Conservation (phyloP, 2,329 filamentous ascomycete species). For the Macrophomina pseudophaseolina region DNA sequence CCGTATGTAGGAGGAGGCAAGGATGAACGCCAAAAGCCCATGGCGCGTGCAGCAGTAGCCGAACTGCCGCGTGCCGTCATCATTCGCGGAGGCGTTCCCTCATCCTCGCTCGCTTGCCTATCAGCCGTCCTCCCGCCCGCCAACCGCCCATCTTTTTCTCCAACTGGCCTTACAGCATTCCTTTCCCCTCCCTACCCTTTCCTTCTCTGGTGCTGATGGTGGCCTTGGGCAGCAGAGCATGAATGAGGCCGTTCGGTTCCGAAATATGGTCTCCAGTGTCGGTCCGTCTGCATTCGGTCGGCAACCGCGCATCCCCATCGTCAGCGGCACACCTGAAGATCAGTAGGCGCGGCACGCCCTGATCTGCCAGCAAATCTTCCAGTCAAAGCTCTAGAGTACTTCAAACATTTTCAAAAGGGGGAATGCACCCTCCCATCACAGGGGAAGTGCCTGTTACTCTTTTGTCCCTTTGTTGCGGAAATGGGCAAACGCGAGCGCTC, state of each 20-base stretch:
- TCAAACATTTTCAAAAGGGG: neutral
- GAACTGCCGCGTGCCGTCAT: neutral
- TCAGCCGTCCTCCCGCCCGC: neutral
- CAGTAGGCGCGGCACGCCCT: neutral
- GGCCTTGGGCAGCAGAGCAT: neutral
- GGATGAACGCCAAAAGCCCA: neutral
- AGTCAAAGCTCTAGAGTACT: neutral
- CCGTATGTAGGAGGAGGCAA: neutral
- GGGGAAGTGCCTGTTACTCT: no score
- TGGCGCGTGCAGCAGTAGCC: neutral
- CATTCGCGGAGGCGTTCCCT: no score
- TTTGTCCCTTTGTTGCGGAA: no score
- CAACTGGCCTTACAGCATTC: neutral
- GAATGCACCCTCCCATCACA: neutral
- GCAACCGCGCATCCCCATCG: neutral
- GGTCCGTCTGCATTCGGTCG: neutral
- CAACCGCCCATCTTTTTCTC: neutral
- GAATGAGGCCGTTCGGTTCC: neutral
- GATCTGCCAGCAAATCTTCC: no score
- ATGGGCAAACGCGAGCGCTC: no score
- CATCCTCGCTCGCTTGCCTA: neutral
- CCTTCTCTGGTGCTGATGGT: neutral
- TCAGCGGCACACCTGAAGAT: neutral
- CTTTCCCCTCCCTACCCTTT: neutral
- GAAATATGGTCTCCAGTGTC: neutral